Evolutionary conservation across 352 stramenopile genomes (phyloP), one percentile per base, ranked within the genome.

Genomic region (Halophytophthora batemanensis): DNA sequence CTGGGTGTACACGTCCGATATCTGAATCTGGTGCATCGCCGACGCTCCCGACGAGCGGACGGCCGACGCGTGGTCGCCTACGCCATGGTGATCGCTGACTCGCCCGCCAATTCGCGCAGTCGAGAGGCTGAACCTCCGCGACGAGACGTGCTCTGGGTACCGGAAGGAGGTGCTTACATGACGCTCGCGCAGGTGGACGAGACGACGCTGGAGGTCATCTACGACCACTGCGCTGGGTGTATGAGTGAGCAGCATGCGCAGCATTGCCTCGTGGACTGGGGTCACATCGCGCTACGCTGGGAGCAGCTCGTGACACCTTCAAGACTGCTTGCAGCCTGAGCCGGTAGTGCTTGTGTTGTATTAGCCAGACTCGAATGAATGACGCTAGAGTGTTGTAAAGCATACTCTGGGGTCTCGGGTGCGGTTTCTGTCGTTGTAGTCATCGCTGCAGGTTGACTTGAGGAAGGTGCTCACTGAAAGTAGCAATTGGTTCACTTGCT

Each of bases 261-360:
- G 41, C 73, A 71, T 25, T 58, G 78, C 22, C 66, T 86, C 35
- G 60, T 86, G 14, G 60, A 86, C 36, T 80, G 65, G 48, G 66
- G 72, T 13, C 64, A 68, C 42, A 77, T 86, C 18, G 67, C 77
- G 48, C 71, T 78, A 36, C 70, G 75, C 10, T 86, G 75, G 75
- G 75, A 86, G 50, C 70, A 84, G 45, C 36, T 78, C 12, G 72
- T 84, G 22, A 65, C 74, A 7, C 75, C 75, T 13, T 68, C 69
- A 4, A 68, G 60, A 21, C 48, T 77, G 51, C 71, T 86, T 18
- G 48, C 37, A 2, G 50, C 54, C 5, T 71, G 44, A 67, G 41
- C 12, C 1, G 4, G 25, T 31, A 31, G 25, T 31, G 4, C 8
- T 31, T 8, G 25, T 8, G 25, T 8, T 4, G 25, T 31, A 8